Evolutionary conservation across 2,329 filamentous ascomycete genomes (phyloP).

Genomic region (Ophiostoma ulmi): DNA sequence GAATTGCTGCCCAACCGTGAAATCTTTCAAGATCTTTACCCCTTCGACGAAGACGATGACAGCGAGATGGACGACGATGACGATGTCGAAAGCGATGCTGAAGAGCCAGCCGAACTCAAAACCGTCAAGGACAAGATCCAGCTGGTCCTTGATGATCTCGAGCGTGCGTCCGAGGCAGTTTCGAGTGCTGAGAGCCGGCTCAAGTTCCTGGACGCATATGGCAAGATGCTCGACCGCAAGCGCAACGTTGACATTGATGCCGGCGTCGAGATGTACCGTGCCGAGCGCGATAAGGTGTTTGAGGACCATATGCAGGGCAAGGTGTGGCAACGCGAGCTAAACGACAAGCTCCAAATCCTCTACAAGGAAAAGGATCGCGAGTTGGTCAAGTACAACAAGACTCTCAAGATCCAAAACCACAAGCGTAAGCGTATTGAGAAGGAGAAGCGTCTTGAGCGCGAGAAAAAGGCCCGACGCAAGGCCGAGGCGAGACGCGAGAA

Average conservation of each 20-base stretch:
- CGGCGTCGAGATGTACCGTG: conserved; percentile 39
- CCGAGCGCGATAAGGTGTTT: conserved; percentile 41
- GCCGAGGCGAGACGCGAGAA: conserved; percentile 39
- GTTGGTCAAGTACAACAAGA: conserved; percentile 14
- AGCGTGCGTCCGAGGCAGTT: conserved; percentile 32
- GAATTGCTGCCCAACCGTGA: conserved; percentile 53
- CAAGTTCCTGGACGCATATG: conserved; percentile 40
- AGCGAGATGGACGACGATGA: conserved; percentile 30
- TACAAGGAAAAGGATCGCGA: conserved; percentile 36
- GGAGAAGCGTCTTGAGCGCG: conserved; percentile 29
- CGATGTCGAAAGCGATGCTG: conserved; percentile 31
- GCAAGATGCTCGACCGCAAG: conserved; percentile 36
- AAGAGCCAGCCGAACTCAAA: conserved; percentile 31
- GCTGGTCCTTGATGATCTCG: conserved; percentile 33
- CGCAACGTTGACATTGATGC: conserved; percentile 36
- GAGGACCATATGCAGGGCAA: conserved; percentile 38
- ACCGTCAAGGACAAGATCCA: conserved; percentile 34
- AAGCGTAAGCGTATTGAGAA: background rate
- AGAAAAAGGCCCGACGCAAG: conserved; percentile 34
- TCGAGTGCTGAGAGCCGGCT: conserved; percentile 38
- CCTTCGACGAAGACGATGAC: conserved; percentile 40
- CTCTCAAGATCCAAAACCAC: background rate
- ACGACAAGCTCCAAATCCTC: conserved; percentile 33
- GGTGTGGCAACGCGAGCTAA: conserved; percentile 34
- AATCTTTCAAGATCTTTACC: conserved; percentile 50